phyloP scores from a whole-genome alignment of 2,329 filamentous ascomycete genomes.

The Phaeosphaeriaceae sp. region DNA sequence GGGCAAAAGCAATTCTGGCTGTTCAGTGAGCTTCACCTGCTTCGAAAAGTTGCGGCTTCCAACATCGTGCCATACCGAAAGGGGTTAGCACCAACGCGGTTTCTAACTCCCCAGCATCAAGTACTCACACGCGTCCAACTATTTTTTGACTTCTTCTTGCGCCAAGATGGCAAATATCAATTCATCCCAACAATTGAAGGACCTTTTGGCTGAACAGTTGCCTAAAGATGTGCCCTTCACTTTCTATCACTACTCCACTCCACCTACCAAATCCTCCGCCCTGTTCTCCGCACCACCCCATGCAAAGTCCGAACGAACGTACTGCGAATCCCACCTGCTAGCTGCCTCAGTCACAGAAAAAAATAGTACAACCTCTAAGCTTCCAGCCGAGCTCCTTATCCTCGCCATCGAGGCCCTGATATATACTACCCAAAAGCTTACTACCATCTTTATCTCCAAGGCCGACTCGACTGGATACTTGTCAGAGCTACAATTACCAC shows the following conservation, averaged over 20 bases:
- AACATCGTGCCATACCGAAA: slow-evolving; percentile 24
- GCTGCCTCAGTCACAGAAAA: slow-evolving; percentile 58
- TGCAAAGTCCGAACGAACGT: slow-evolving; percentile 75
- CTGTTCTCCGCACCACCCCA: slow-evolving; percentile 81
- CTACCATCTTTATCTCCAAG: slow-evolving; percentile 93
- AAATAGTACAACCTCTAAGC: slow-evolving; percentile 28
- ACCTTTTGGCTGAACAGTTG: slow-evolving; percentile 59
- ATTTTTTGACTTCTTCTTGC: slow-evolving; percentile 7
- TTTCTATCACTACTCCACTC: slow-evolving; percentile 86
- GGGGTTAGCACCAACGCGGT: slow-evolving; percentile 21
- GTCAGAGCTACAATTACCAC: slow-evolving; percentile 65
- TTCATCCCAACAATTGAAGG: slow-evolving; percentile 36
- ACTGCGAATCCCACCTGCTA: slow-evolving; percentile 83
- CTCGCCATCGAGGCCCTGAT: slow-evolving; percentile 88
- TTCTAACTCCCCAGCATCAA: slow-evolving; percentile 19
- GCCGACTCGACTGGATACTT: slow-evolving; percentile 95
- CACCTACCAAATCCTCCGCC: slow-evolving; percentile 73
- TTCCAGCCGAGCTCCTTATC: slow-evolving; percentile 66
- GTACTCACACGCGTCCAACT: slow-evolving; percentile 8
- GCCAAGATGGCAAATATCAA: slow-evolving; percentile 33
- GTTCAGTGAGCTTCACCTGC: slow-evolving; percentile 27
- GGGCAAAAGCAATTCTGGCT: slow-evolving; percentile 10
- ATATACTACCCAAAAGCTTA: slow-evolving; percentile 79
- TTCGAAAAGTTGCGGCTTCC: slow-evolving; percentile 40
- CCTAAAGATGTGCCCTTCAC: slow-evolving; percentile 65